Base-by-base conservation (phyloP, 2,329 filamentous ascomycete species). In the Neophaeococcomyces mojaviensis region DNA sequence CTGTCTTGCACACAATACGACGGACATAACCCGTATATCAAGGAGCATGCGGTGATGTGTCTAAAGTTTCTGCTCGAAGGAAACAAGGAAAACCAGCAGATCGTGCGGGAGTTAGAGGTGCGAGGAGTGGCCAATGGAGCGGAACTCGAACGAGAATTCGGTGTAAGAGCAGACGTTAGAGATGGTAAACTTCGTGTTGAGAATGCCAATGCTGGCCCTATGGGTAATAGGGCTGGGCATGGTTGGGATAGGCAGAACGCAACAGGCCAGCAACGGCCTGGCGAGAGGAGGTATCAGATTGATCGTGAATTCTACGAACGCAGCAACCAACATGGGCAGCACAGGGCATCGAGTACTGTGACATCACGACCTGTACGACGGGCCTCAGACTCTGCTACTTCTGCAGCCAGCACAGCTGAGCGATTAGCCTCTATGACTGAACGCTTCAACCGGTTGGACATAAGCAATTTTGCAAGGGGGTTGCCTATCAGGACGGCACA, bases 1-100 rank as follows among this genome's bases (percentile, higher is more conserved):
- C 77, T 96, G 13, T 88, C 88, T 59, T 95, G 88, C 65, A 96
- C 88, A 58, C 78, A 82, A 26, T 92, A 92, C 61, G 90, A 97
- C 61, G 88, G 90, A 56, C 81, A 94, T 66, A 96, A 96, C 60
- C 88, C 88, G 0, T 96, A 90, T 61, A 89, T 94, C 52, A 87
- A 90, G 58, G 90, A 97, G 64, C 86, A 89, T 53, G 86, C 88
- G 2, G 87, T 89, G 40, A 82, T 94, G 61, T 89, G 86, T 55
- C 74, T 94, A n/a, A 89, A 90, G 61, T 94, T 79, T 56, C 59
- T 77, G 16, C 66, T 78, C 5, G 75, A 78, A 48, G 65, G 66
- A 1, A 73, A 72, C 46, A 59, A 62, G 10, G 69, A 71, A 46
- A 70, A 79, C 53, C 74, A 77, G 51, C 72, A 71, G 48, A 68